Evolutionary conservation across 192 early-diverging fungal species (phyloP), one percentile per base, ranked within the genome.

Genomic region (Podila minutissima): DNA sequence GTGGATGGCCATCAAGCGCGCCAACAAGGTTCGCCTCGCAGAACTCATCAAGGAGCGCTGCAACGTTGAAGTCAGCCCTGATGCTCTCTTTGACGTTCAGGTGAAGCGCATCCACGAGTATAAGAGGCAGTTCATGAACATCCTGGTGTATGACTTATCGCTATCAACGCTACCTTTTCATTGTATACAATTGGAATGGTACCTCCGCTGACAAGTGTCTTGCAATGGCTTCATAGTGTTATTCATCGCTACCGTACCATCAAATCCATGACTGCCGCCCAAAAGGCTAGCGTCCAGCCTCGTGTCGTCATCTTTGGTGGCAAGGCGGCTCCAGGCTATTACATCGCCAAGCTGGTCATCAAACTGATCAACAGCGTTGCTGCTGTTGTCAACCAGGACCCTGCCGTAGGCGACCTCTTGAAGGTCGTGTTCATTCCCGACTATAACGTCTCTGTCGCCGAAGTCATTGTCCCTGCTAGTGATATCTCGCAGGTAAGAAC

Each of bases 41-140:
- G 89, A 93, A 31, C 91, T 95, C 75, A 96, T 99, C 67, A 88
- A 90, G 64, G 74, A 72, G 7, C 86, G 89, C 13, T 92, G 90
- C 41, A 89, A 86, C 37, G 88, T 98, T 61, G 82, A 87, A 20
- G 95, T 98, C 46, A 92, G 87, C 74, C 87, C 97, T 33, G 88
- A 97, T 66, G 94, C 97, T 5, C 84, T 98, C 72, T 99, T 99
- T 86, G 98, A 99, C 84, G 90, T 98, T 66, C 97, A 97, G 83
- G 96, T 96, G 81, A 99, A 98, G 89, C 94, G 98, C 86, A 94
- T 98, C 74, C 98, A 99, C 84, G 98, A 98, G 88, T 99, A 98
- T 88, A 98, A 99, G 89, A 94, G 98, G 71, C 98, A 99, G 90
- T 96, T 96, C 83, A 95, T 99, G 94, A 99, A 99, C 86, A 97